Evolutionary conservation across 106 monocot species (phyloP), one percentile per base, ranked within the genome.

Genomic region (Phalaenopsis aphrodite): DNA sequence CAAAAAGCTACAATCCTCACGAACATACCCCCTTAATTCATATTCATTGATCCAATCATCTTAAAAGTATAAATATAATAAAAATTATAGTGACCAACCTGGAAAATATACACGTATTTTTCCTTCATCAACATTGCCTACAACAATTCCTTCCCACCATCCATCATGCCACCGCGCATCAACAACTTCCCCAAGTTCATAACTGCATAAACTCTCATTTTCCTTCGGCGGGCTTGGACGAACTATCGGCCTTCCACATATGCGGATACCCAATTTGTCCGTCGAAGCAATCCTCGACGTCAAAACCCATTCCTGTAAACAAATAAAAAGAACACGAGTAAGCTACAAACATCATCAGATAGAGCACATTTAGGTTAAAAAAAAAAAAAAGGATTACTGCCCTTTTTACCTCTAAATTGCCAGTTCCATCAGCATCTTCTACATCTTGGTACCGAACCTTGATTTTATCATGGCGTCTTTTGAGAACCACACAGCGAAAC

Each of bases 161-260:
- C 97, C 97, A 88, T 90, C 92, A 84, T 89, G 83, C 94, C 92
- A 97, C 94, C 97, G 82, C 41, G 92, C 94, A 84, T 97, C 97
- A 39, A 97, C 97, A 57, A 88, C 56, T 42, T 87, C 45, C 7
- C 97, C 97, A 75, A 88, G 84, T 58, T 79, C 42, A 41, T 92
- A 77, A 45, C 39, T 56, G 39, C 64, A 57, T 41, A 52, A 41
- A 4, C 46, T 42, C 23, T 52, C 78, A 56, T 18, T 37, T 46
- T n/a, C 58, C 55, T 76, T n/a, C 11, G 75, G 67, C 49, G 78
- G 87, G 11, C 83, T 67, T 37, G 97, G 97, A 6, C 97, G 94
- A 85, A 94, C 80, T 10, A 89, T 81, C 3, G 81, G 78, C 64
- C 97, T 88, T 43, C 87, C 94, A 42, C 10, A 43, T 38, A 83